Base-by-base conservation (phyloP, 2,329 filamentous ascomycete species). In the Metarhizium album region DNA sequence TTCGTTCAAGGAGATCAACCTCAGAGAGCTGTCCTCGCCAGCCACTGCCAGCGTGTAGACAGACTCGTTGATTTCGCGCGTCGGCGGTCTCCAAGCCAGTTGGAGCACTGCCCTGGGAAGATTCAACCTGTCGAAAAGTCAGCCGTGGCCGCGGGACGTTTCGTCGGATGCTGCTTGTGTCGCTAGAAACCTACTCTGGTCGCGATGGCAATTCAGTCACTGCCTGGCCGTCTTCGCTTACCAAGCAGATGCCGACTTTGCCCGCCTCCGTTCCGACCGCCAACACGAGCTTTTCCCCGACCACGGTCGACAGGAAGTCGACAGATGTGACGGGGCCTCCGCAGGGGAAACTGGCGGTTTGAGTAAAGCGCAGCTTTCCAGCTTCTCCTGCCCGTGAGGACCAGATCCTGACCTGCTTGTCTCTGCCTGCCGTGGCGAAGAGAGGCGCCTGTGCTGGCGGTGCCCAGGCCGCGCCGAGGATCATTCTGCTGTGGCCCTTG, bases 401-500 rank as follows among this genome's bases (percentile, higher is more conserved):
- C 87, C 87, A 91, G 42, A 90, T 62, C 62, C 86, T 87, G 37
- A 95, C 83, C 24, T 76, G 77, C 70, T 94, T 97, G 67, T 98
- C 93, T 59, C 93, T 78, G 3, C 90, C 89, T 1, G 90, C 91
- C 0, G 93, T 98, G 13, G 86, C 86, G 67, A 98, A 98, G 9
- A 75, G 62, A 9, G 67, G 60, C 2, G 27, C 76, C 66, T 61
- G 57, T 65, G 74, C 27, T 1, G 85, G 84, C 1, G 85, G 84
- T 1, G 85, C 83, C 91, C 93, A 98, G 2, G 87, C 81, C 1
- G 83, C 86, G 62, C 90, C 89, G 14, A 97, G 74, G 45, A 98
- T 90, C 90, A 98, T 97, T 53, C 93, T 76, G 3, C 86, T 77
- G 66, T 98, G 93, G 0, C 87, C 91, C 68, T 95, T 96, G 2